Evolutionary conservation across 306 rosid species (phyloP).

Genomic region (Pyrus bretschneideri): DNA sequence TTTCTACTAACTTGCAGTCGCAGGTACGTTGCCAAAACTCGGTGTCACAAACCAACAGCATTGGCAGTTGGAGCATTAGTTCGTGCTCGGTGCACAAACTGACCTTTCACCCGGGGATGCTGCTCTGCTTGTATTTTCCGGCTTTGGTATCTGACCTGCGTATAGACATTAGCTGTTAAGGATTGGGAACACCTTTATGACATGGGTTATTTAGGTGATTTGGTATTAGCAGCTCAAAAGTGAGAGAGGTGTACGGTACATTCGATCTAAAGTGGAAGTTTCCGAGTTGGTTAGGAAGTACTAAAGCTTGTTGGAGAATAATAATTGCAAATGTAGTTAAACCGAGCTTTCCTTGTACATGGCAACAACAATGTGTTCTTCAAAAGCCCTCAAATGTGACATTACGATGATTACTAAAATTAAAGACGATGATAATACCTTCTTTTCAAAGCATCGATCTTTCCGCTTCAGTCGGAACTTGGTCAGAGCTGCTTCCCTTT

Average conservation of each 20-base stretch:
- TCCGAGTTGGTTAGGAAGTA: not conserved
- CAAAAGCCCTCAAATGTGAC: not conserved
- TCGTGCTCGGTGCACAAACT: slow-evolving; percentile 47
- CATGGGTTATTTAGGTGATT: not conserved
- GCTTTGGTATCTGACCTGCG: slow-evolving; percentile 60
- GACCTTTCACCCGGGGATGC: slow-evolving; percentile 69
- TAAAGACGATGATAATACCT: slow-evolving; percentile 37
- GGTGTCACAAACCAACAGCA: slow-evolving; percentile 26
- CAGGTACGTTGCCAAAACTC: not conserved
- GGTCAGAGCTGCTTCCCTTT: slow-evolving; percentile 66
- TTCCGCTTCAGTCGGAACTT: slow-evolving; percentile 66
- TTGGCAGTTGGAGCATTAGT: slow-evolving; percentile 20
- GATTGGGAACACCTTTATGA: not conserved
- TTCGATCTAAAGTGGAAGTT: not conserved
- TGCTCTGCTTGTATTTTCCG: slow-evolving; percentile 62
- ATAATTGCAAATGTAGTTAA: not conserved
- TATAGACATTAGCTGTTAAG: slow-evolving; percentile 4
- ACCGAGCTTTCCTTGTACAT: not conserved
- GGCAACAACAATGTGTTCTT: not conserved
- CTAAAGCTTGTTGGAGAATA: not conserved
- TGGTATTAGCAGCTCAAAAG: not conserved
- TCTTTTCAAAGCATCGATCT: slow-evolving; percentile 62
- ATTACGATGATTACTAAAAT: not conserved
- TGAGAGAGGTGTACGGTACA: not conserved
- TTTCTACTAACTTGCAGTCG: slow-evolving; percentile 13